Percentiles rank a stretch among this genome's conserved stretches.
phyloP scores from a whole-genome alignment of 768 basidiomycete species.

The Tubosaeta sp. region DNA sequence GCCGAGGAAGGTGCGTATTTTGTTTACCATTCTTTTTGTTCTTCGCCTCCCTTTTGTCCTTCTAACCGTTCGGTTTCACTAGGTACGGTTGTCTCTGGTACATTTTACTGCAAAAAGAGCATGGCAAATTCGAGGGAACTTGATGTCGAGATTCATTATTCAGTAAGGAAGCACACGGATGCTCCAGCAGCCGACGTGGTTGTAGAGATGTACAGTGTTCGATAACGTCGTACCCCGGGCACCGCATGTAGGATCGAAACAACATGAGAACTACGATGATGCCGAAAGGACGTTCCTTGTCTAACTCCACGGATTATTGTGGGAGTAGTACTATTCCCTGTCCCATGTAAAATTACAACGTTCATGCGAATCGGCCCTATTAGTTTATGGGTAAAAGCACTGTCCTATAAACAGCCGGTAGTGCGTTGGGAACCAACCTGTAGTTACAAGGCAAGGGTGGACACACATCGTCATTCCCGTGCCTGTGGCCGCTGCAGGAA shows the following conservation, averaged over 20 bases:
- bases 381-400: not conserved
- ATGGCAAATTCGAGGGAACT: slow-evolving; percentile 79
- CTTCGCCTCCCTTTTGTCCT: not conserved
- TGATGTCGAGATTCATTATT: slow-evolving; percentile 86
- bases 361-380: not conserved
- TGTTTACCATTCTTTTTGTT: not conserved
- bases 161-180: slow-evolving; percentile 40
- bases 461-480: not conserved
- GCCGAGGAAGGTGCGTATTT: slow-evolving; percentile 62
- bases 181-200: slow-evolving; percentile 39
- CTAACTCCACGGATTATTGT: not conserved
- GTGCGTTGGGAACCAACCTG: not conserved
- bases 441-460: not conserved
- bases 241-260: not conserved
- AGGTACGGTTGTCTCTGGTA: slow-evolving; percentile 76
- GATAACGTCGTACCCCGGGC: slow-evolving; percentile 34
- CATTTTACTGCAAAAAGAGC: slow-evolving; percentile 83
- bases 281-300: not conserved
- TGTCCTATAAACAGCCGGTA: not conserved
- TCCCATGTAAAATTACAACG: not conserved
- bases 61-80: not conserved
- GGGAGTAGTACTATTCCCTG: not conserved
- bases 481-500: not conserved
- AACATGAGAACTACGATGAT: not conserved
- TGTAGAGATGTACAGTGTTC: slow-evolving; percentile 77